Percentiles rank a stretch among this genome's conserved stretches.
These are phyloP conservation scores for Flueggea neowawraea DNA, from an alignment of 441 rosid genomes.

Conservation along the genomic window DNA sequence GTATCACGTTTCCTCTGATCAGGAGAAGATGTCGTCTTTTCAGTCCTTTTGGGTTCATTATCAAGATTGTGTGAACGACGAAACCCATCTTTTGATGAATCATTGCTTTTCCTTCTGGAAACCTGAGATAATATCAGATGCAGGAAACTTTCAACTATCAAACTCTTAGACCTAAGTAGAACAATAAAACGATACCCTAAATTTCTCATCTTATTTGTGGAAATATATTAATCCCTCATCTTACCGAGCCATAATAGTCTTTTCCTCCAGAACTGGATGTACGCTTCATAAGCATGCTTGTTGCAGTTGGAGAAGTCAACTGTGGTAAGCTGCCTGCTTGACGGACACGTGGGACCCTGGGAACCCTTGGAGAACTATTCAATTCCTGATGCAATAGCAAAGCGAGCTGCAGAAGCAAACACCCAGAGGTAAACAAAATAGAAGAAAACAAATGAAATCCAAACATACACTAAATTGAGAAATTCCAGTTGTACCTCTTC, in stretches of 20 bases:
- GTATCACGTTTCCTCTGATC: constrained; percentile 57
- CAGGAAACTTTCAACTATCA: constrained; percentile 13
- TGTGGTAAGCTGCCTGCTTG: constrained; percentile 85
- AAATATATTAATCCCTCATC: constrained; percentile 2
- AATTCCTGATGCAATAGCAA: constrained; percentile 98
- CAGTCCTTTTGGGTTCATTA: constrained; percentile 55
- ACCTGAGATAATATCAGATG: constrained; percentile 39
- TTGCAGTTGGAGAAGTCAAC: constrained; percentile 64
- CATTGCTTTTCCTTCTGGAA: constrained; percentile 78
- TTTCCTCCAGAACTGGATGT: constrained; percentile 73
- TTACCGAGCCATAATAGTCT: constrained; percentile 61
- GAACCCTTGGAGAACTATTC: constrained; percentile 97
- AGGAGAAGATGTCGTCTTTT: constrained; percentile 50
- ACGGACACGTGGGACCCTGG: constrained; percentile 93
- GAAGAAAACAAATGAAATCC: neutral
- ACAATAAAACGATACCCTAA: no score
- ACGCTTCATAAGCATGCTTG: constrained; percentile 64
- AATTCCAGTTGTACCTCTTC: constrained; percentile 64
- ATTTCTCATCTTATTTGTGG: neutral
- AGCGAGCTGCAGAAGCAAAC: constrained; percentile 61
- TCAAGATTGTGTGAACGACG: constrained; percentile 48
- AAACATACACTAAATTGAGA: neutral
- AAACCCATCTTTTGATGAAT: constrained; percentile 54
- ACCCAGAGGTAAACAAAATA: neutral
- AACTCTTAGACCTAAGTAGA: neutral